Base-by-base conservation (phyloP, 2,329 filamentous ascomycete genomes). In the Fusarium newnesense region DNA sequence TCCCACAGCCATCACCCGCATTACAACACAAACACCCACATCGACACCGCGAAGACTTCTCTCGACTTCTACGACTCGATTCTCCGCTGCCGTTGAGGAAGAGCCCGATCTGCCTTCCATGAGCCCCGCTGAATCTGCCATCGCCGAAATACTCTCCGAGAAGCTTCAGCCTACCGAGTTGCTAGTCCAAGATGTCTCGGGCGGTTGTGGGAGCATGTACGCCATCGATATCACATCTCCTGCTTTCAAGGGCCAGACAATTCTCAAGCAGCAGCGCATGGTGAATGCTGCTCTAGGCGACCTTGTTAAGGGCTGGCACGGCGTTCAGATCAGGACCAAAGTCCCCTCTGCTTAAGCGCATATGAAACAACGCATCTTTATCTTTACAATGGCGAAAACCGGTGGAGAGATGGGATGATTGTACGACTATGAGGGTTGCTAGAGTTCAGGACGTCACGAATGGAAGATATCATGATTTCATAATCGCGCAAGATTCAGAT, bases 151-250 rank as follows among this genome's bases (percentile, higher is more conserved):
- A 56, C 83, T 90, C 59, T 73, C 81, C 24, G 81, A 82, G 11
- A 87, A 87, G 76, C 87, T 90, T 62, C 72, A 80, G 4, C 88
- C 88, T 1, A 85, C 85, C 0, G 81, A 87, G 66, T 81, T 91
- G 32, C 81, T 90, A 81, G 93, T 96, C 15, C 91, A 92, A 80
- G 94, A 97, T 83, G 90, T 96, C 58, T 94, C 92, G 30, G 94
- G 94, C 66, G 94, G 94, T 36, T 97, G 94, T 83, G 94, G 94
- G 15, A 93, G 91, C 79, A 96, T 96, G 94, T 96, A 96, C 83
- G 92, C 91, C 63, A 92, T 97, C 74, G 92, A 95, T 77, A 91
- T 96, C 73, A 88, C 90, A 53, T 93, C 92, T 12, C 86, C 90
- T 52, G 87, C 86, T 77, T 97, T 97, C 82, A 86, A 87, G 60